A percentile compares a stretch with the other conserved stretches of the same genome.
phyloP scores from a whole-genome alignment of 371 early-diverging fungal genomes.

The Dichotomocladium elegans region DNA sequence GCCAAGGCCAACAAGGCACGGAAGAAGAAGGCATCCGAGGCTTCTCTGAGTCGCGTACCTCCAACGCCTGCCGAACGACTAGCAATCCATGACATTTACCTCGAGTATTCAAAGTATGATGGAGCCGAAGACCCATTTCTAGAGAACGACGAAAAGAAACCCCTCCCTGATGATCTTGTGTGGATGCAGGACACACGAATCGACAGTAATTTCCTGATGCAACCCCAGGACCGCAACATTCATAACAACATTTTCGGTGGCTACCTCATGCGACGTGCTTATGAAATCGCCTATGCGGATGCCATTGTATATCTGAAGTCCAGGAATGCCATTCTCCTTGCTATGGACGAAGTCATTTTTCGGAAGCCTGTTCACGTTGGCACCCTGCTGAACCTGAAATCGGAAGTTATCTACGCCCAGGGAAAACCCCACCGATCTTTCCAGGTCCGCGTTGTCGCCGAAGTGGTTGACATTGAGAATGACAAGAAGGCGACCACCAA shows the following conservation, averaged over 20 bases:
- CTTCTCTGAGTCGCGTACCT: slow-evolving; percentile 62
- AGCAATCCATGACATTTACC: slow-evolving; percentile 79
- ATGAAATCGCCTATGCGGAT: slow-evolving; percentile 76
- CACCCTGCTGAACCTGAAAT: slow-evolving; percentile 67
- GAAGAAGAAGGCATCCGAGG: slow-evolving; percentile 56
- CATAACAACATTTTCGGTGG: slow-evolving; percentile 94
- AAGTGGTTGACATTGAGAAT: slow-evolving; percentile 69
- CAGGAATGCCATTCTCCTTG: slow-evolving; percentile 47
- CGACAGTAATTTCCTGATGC: slow-evolving; percentile 69
- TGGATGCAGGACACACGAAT: slow-evolving; percentile 84
- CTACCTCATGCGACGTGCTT: slow-evolving; percentile 74
- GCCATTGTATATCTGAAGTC: slow-evolving; percentile 63
- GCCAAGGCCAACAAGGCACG: slow-evolving; percentile 71
- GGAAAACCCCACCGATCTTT: slow-evolving; percentile 52
- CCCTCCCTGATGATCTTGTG: slow-evolving; percentile 36
- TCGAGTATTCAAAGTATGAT: slow-evolving; percentile 45
- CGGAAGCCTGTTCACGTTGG: slow-evolving; percentile 88
- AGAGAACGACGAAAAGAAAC: slow-evolving; percentile 6
- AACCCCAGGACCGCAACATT: slow-evolving; percentile 88
- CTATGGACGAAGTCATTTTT: slow-evolving; percentile 89
- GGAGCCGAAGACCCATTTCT: slow-evolving; percentile 3
- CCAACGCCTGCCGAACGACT: slow-evolving; percentile 85
- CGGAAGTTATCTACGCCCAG: slow-evolving; percentile 70
- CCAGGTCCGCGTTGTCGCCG: slow-evolving; percentile 74
- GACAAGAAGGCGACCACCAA: slow-evolving; percentile 69